phyloP scores from a whole-genome alignment of 768 basidiomycete species.

The Agrocybe pediades region DNA sequence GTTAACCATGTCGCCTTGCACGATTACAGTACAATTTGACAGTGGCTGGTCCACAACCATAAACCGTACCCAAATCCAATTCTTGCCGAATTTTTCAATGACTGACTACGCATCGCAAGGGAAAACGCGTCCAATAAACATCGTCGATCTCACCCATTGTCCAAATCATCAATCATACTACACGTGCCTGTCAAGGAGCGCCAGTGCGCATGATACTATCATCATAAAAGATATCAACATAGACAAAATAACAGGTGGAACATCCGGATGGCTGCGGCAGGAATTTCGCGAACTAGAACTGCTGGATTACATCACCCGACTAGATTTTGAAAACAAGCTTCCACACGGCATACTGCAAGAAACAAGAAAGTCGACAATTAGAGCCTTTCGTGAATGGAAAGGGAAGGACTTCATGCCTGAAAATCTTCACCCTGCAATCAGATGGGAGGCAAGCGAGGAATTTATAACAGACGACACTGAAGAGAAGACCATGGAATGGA shows the following conservation, averaged over 20 bases:
- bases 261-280: slow-evolving; percentile 28
- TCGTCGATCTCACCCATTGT: slow-evolving; percentile 25
- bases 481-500: neutral
- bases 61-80: slow-evolving; percentile 23
- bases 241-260: slow-evolving; percentile 24
- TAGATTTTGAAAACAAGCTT: slow-evolving; percentile 12
- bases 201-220: slow-evolving; percentile 14
- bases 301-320: neutral
- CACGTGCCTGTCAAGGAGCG: slow-evolving; percentile 25
- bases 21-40: slow-evolving; percentile 8
- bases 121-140: slow-evolving; percentile 27
- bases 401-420: slow-evolving; percentile 20
- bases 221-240: slow-evolving; percentile 27
- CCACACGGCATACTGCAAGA: slow-evolving; percentile 1
- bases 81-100: slow-evolving; percentile 32
- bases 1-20: slow-evolving; percentile 9
- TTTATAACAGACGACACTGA: neutral
- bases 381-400: slow-evolving; percentile 20
- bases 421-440: slow-evolving; percentile 15
- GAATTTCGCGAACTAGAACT: slow-evolving; percentile 19
- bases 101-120: slow-evolving; percentile 37
- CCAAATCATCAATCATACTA: slow-evolving; percentile 30
- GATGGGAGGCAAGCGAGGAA: slow-evolving; percentile 15
- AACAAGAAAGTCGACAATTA: slow-evolving; percentile 6
- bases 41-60: slow-evolving; percentile 19